Percentiles rank a stretch among this genome's conserved stretches.
These are phyloP conservation scores for Venturia effusa DNA, from an alignment of 2,329 filamentous ascomycete species.

Conservation along the genomic window DNA sequence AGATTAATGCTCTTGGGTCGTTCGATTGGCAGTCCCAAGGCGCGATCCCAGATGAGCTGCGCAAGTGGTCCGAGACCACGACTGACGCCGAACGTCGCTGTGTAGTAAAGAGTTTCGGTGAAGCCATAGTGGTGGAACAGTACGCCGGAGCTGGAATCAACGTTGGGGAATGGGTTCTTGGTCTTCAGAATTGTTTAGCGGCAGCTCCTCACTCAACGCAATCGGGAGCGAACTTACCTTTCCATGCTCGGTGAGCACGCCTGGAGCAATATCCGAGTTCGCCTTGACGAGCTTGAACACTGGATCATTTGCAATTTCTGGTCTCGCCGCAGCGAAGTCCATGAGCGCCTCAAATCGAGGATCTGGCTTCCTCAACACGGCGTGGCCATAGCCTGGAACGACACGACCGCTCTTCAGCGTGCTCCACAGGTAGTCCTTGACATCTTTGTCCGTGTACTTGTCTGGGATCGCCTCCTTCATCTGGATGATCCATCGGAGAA, in stretches of 20 bases:
- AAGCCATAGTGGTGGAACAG: slow-evolving; percentile 98
- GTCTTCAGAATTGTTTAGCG: slow-evolving; percentile 39
- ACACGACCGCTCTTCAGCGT: slow-evolving; percentile 91
- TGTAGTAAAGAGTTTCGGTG: slow-evolving; percentile 93
- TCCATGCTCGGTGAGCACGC: slow-evolving; percentile 85
- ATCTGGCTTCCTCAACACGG: slow-evolving; percentile 91
- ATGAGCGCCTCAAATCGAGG: slow-evolving; percentile 94
- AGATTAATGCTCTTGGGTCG: slow-evolving; percentile 96
- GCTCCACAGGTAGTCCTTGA: slow-evolving; percentile 82
- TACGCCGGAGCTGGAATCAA: slow-evolving; percentile 86
- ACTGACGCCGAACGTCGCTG: slow-evolving; percentile 59
- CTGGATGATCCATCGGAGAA: slow-evolving; percentile 89
- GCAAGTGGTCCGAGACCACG: slow-evolving; percentile 74
- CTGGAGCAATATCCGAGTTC: slow-evolving; percentile 84
- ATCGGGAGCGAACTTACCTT: slow-evolving; percentile 42
- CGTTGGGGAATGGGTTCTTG: slow-evolving; percentile 96
- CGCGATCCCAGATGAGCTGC: slow-evolving; percentile 93
- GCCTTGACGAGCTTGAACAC: slow-evolving; percentile 90
- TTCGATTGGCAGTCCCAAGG: slow-evolving; percentile 90
- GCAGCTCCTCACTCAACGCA: background rate
- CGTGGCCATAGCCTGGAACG: slow-evolving; percentile 90
- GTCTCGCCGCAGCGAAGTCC: slow-evolving; percentile 80
- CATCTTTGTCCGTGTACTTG: slow-evolving; percentile 67
- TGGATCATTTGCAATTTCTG: slow-evolving; percentile 75
- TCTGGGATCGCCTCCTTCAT: slow-evolving; percentile 84